Percentiles rank a stretch among this genome's conserved stretches.
phyloP scores from a whole-genome alignment of 441 rosid species.

The Kokia cookei region DNA sequence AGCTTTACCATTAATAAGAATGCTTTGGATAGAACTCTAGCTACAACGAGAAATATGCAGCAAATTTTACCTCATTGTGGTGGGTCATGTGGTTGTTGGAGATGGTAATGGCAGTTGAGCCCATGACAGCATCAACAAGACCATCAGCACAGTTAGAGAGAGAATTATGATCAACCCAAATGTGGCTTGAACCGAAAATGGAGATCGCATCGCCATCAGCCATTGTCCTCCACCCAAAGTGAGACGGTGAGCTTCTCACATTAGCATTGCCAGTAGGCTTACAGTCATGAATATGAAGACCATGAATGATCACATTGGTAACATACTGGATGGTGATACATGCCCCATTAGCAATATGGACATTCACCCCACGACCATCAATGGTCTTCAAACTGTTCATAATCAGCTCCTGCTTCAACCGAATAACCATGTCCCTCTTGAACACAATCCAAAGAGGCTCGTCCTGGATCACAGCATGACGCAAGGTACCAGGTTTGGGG shows the following conservation, averaged over 20 bases:
- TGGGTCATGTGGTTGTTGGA: slow-evolving; percentile 87
- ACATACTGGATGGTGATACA: slow-evolving; percentile 83
- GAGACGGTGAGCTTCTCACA: slow-evolving; percentile 1
- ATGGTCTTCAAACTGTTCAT: slow-evolving; percentile 90
- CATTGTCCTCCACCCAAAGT: background rate
- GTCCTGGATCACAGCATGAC: slow-evolving; percentile 49
- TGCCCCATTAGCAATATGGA: slow-evolving; percentile 83
- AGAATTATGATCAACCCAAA: slow-evolving; percentile 92
- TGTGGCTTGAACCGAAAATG: slow-evolving; percentile 81
- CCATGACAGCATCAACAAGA: slow-evolving; percentile 90
- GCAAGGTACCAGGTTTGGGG: background rate
- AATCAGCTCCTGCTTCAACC: slow-evolving; percentile 72
- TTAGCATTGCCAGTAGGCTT: slow-evolving; percentile 76
- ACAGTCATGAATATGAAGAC: slow-evolving; percentile 83
- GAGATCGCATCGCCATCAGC: background rate
- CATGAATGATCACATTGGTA: slow-evolving; percentile 81
- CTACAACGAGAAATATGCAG: background rate
- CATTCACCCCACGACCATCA: slow-evolving; percentile 83
- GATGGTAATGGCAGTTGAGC: slow-evolving; percentile 88
- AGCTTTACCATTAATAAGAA: background rate
- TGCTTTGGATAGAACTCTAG: background rate
- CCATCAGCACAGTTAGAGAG: slow-evolving; percentile 91
- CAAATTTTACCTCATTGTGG: slow-evolving; percentile 68
- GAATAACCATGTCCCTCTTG: slow-evolving; percentile 87
- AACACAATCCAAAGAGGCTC: slow-evolving; percentile 84